Base-by-base conservation (phyloP, 768 basidiomycete genomes). In the Baorangia bicolor region DNA sequence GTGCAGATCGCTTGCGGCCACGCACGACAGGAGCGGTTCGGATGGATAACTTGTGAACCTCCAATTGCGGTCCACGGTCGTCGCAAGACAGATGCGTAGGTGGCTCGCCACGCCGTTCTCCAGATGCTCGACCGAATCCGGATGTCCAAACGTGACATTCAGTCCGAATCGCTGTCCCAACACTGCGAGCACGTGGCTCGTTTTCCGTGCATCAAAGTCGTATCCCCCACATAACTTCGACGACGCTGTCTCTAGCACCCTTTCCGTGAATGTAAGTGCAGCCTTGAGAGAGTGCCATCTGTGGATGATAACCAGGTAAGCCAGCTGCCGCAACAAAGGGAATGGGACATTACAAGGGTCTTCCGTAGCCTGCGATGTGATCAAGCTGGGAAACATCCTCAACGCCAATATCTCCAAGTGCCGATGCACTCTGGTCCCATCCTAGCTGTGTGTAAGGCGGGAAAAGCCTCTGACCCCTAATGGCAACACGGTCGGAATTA, bases 11-110 rank as follows among this genome's bases (percentile, higher is more conserved):
- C 3, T 16, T 16, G 57, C 57, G 0, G 60, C 55, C 14, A 49
- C 46, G 16, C 46, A 62, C 3, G 60, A 65, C 16, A 65, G 18
- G n/a, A 64, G 10, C 14, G 64, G 55, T n/a, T 66, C 61, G 18
- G 52, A 63, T 10, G 64, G 56, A 39, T 60, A 59, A 14, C 27
- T 35, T 13, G 63, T 61, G 20, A 53, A 62, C n/a, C 42, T 41
- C 54, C 64, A 52, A 14, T 44, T 34, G 12, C 57, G 40, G 31
- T 56, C 47, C 48, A 33, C 12, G 14, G 59, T 56, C 1, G 34
- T 54, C 35, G 27, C 20, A 28, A 48, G 56, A 25, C 56, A 61
- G 5, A 56, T 25, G 5, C 48, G 63, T 1, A 64, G 51, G 37
- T 64, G 49, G 16, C 49, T 64, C 31, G 56, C 56, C 13, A 64